A percentile compares a stretch with the other conserved stretches of the same genome.
Conservation (phyloP, 345 rosid genomes). For the Aquilaria sinensis region DNA sequence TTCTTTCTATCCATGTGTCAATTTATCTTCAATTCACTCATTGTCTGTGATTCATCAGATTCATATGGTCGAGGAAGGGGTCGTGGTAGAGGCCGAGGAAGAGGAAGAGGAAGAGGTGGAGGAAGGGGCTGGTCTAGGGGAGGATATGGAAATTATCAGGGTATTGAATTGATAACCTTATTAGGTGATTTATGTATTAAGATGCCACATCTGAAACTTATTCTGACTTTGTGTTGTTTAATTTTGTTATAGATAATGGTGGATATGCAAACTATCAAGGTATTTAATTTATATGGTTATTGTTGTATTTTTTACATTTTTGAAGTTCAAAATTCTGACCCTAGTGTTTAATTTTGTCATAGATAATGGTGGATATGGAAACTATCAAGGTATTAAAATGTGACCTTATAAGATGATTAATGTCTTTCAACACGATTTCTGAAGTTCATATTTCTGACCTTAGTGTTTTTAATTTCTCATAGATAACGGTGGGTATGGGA, state of each 20-base stretch:
- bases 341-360: too few species aligned
- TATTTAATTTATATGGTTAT: too few species aligned
- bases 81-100: constrained; percentile 39
- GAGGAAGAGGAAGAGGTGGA: constrained; percentile 36
- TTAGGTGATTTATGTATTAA: constrained; percentile 8
- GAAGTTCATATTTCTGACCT: too few species aligned
- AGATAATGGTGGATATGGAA: constrained; percentile 31
- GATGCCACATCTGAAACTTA: too few species aligned
- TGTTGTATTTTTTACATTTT: too few species aligned
- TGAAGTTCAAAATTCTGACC: too few species aligned
- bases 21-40: constrained; percentile 3
- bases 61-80: constrained; percentile 43
- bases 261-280: too few species aligned
- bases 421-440: neutral
- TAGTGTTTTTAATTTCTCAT: too few species aligned
- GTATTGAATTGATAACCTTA: neutral
- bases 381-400: constrained; percentile 21
- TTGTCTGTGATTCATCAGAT: constrained; percentile 18
- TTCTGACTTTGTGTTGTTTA: too few species aligned
- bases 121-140: constrained; percentile 26
- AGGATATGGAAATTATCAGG: constrained; percentile 43
- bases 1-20: neutral
- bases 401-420: neutral
- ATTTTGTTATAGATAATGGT: too few species aligned
- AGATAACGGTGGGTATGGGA: too few species aligned